These are phyloP conservation scores for Stylonectria norvegica DNA, from an alignment of 2,329 filamentous ascomycete species.

Conservation along the genomic window DNA sequence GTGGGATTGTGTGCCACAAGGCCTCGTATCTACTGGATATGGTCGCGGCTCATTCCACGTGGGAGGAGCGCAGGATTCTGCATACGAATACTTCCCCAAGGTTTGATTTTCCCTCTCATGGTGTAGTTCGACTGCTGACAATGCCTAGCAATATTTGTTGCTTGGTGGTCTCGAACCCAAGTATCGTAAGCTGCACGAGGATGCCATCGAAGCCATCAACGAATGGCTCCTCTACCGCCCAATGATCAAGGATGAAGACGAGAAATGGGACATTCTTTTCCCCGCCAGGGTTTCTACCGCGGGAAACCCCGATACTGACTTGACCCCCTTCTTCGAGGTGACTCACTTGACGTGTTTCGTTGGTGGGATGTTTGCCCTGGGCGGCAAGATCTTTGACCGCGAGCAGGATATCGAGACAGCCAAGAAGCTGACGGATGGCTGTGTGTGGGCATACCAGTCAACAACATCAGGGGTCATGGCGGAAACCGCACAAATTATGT, in stretches of 20 bases:
- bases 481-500: slow-evolving; percentile 43
- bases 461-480: slow-evolving; percentile 64
- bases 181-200: slow-evolving; percentile 70
- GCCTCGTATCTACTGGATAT: slow-evolving; percentile 48
- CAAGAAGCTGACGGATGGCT: slow-evolving; percentile 63
- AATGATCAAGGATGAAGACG: slow-evolving; percentile 59
- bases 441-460: slow-evolving; percentile 65
- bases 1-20: slow-evolving; percentile 57
- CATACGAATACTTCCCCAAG: slow-evolving; percentile 69
- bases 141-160: slow-evolving; percentile 62
- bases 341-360: slow-evolving; percentile 66
- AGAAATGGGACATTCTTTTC: slow-evolving; percentile 68
- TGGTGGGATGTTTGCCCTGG: slow-evolving; percentile 67
- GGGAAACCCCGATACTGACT: slow-evolving; percentile 39
- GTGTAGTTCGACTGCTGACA: slow-evolving; percentile 19
- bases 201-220: slow-evolving; percentile 63
- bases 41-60: slow-evolving; percentile 52
- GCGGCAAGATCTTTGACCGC: slow-evolving; percentile 58
- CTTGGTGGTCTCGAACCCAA: slow-evolving; percentile 71
- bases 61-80: slow-evolving; percentile 66
- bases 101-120: slow-evolving; percentile 24
- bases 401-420: slow-evolving; percentile 61
- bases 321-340: slow-evolving; percentile 55
- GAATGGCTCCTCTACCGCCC: slow-evolving; percentile 75
- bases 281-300: slow-evolving; percentile 58